Evolutionary conservation across 108 stramenopile genomes (phyloP).

Genomic region (Stephanodiscus minutulus): DNA sequence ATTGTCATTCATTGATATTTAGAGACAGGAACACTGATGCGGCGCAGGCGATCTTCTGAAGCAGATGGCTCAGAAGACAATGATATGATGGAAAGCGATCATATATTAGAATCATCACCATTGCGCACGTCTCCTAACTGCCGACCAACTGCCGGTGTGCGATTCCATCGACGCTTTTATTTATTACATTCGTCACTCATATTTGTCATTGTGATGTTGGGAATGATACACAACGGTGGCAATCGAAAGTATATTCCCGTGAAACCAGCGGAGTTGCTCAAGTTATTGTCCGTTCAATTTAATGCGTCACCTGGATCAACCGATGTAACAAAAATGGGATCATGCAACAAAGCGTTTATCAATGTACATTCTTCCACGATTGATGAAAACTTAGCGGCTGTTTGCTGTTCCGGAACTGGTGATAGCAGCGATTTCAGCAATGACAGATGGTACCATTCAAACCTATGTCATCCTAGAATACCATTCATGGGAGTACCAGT

Average conservation of each 20-base stretch:
- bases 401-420: conserved; percentile 53
- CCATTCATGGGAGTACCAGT: conserved; percentile 27
- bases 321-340: neutral
- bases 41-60: too few relatives aligned
- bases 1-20: too few relatives aligned
- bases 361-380: conserved; percentile 63
- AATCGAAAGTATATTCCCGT: conserved; percentile 71
- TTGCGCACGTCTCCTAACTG: too few relatives aligned
- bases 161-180: conserved; percentile 12
- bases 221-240: conserved; percentile 40
- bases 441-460: conserved; percentile 14
- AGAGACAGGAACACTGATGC: too few relatives aligned
- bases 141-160: too few relatives aligned
- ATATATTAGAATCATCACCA: neutral
- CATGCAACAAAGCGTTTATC: conserved; percentile 65
- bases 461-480: conserved; percentile 38
- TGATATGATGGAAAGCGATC: neutral
- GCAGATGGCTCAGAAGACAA: too few relatives aligned
- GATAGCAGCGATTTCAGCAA: neutral
- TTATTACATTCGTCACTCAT: conserved; percentile 11
- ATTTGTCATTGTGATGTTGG: conserved; percentile 12
- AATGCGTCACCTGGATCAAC: neutral
- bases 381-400: conserved; percentile 47
- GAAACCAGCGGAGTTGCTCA: conserved; percentile 26
- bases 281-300: neutral